These are phyloP conservation scores for Parasarocladium wereldwijsianum DNA, from an alignment of 2,329 filamentous ascomycete species.

Conservation along the genomic window DNA sequence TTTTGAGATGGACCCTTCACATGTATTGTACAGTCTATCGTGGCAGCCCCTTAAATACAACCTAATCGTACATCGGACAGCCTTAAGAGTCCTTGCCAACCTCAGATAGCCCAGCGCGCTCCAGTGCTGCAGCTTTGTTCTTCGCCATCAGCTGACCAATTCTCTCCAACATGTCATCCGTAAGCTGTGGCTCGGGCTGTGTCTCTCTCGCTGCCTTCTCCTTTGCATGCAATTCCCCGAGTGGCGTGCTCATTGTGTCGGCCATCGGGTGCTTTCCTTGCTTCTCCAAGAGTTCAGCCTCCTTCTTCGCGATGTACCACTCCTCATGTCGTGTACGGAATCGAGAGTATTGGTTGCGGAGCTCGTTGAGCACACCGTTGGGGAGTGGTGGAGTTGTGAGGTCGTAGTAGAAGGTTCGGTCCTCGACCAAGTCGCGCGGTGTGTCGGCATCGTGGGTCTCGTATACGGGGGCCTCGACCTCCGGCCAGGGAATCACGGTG, in stretches of 20 bases:
- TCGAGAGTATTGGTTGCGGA: conserved; percentile 67
- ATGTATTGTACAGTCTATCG: too few species aligned
- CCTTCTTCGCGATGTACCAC: conserved; percentile 53
- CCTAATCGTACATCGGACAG: too few species aligned
- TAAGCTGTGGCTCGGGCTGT: conserved; percentile 39
- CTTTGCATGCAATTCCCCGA: conserved; percentile 44
- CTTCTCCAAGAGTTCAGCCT: conserved; percentile 37
- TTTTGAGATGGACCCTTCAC: too few species aligned
- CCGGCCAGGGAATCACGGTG: conserved; percentile 64
- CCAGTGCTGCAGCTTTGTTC: conserved; percentile 29
- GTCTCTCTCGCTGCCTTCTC: conserved; percentile 35
- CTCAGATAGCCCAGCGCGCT: conserved; percentile 21
- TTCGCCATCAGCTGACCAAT: conserved; percentile 46
- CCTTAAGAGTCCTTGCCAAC: too few species aligned
- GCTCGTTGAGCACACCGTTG: conserved; percentile 62
- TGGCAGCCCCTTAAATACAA: too few species aligned
- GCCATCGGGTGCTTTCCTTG: conserved; percentile 17
- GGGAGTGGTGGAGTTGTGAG: conserved; percentile 70
- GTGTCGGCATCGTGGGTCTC: conserved; percentile 55
- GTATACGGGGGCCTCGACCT: conserved; percentile 29
- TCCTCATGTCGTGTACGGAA: conserved; percentile 71
- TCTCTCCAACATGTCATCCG: conserved; percentile 44
- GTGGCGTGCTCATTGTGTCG: conserved; percentile 34
- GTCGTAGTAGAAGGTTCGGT: conserved; percentile 62
- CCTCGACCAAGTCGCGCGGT: conserved; percentile 58